Evolutionary conservation across 164 flowering plant species (phyloP).

Genomic region (Protea cynaroides): DNA sequence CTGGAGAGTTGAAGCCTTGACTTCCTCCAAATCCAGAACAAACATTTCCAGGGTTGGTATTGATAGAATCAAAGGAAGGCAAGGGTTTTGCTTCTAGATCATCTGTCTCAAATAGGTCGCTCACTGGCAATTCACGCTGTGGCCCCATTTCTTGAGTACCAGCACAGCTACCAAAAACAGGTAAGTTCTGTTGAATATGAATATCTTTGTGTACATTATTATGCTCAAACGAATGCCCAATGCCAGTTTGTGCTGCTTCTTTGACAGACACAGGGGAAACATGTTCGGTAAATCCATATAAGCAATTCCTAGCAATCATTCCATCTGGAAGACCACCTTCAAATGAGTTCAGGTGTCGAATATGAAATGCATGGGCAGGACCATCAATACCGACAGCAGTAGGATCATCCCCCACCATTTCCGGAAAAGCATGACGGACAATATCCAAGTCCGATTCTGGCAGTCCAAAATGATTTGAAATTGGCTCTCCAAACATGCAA

Average conservation of each 20-base stretch:
- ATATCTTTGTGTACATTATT: slow-evolving; percentile 23
- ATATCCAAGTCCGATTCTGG: slow-evolving; percentile 42
- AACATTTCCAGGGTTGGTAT: slow-evolving; percentile 13
- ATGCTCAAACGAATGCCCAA: slow-evolving; percentile 19
- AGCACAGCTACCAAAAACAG: slow-evolving; percentile 15
- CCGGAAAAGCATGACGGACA: slow-evolving; percentile 33
- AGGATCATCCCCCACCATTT: slow-evolving; percentile 20
- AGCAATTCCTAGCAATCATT: slow-evolving; percentile 2
- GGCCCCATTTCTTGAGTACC: slow-evolving; percentile 26
- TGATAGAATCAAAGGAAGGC: slow-evolving; percentile 23
- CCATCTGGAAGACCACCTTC: slow-evolving; percentile 20
- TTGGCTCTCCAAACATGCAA: slow-evolving; percentile 31
- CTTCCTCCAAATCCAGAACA: slow-evolving; percentile 34
- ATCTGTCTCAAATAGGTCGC: slow-evolving; percentile 25
- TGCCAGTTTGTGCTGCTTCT: slow-evolving; percentile 9
- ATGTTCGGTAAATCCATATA: too few species aligned
- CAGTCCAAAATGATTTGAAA: slow-evolving; percentile 32
- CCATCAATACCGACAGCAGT: slow-evolving; percentile 7
- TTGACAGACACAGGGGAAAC: too few species aligned
- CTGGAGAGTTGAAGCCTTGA: slow-evolving; percentile 30
- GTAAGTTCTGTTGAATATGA: slow-evolving; percentile 20
- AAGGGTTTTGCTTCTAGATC: slow-evolving; percentile 20
- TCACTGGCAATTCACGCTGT: slow-evolving; percentile 23
- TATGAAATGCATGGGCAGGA: slow-evolving; percentile 18
- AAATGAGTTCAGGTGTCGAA: slow-evolving; percentile 13